A percentile compares a stretch with the other conserved stretches of the same genome.
Conservation (phyloP, 345 rosid species). For the Lepidium africanum region DNA sequence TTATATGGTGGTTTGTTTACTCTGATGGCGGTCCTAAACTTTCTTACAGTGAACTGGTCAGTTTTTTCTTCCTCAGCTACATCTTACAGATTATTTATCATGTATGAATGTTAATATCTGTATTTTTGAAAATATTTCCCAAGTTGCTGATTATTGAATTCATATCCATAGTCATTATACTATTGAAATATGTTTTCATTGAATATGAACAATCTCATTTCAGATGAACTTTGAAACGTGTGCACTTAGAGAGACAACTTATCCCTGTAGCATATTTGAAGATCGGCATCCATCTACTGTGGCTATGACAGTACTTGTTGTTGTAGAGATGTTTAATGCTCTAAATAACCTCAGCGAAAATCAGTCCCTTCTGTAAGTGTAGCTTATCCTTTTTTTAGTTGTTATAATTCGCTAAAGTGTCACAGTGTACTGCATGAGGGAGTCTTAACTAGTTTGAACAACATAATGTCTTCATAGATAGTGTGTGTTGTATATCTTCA, state of each 20-base stretch:
- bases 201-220: constrained; percentile 11
- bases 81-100: background rate
- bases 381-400: background rate
- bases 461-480: background rate
- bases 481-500: background rate
- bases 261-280: constrained; percentile 89
- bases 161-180: background rate
- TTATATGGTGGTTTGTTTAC: constrained; percentile 95
- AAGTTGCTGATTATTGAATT: background rate
- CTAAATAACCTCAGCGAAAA: constrained; percentile 98
- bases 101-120: background rate
- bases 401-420: background rate
- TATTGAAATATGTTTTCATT: background rate
- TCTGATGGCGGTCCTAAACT: constrained; percentile 81
- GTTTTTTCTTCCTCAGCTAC: constrained; percentile 11
- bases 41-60: constrained; percentile 81
- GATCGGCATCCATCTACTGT: constrained; percentile 96
- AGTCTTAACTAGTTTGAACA: background rate
- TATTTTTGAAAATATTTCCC: background rate
- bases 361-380: constrained; percentile 88
- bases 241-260: constrained; percentile 71
- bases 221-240: constrained; percentile 97
- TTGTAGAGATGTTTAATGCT: constrained; percentile 99
- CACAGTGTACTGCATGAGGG: background rate
- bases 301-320: constrained; percentile 98